Conservation (phyloP, 2,329 filamentous ascomycete genomes). For the Fusarium foetens region DNA sequence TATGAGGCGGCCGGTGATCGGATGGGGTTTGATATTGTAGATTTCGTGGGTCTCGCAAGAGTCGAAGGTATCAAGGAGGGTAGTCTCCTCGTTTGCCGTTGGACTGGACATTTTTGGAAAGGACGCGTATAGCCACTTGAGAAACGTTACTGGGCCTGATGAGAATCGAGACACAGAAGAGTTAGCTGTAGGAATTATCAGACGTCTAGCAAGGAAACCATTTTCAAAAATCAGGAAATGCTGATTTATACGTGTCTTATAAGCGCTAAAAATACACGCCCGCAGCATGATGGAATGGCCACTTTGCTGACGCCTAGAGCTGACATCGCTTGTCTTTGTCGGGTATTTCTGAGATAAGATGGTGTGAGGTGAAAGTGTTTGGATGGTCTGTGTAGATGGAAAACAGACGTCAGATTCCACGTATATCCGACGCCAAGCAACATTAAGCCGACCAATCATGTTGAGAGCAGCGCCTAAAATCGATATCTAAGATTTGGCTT, state of each 20-base stretch:
- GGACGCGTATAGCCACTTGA: no score
- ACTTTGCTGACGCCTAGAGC: neutral
- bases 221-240: neutral
- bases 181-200: no score
- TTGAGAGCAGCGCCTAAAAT: neutral
- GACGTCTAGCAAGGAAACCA: no score
- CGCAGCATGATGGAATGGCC: neutral
- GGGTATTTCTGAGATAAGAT: neutral
- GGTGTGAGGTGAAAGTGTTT: conserved; percentile 8
- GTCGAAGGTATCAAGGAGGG: neutral
- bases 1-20: conserved; percentile 25
- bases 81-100: neutral
- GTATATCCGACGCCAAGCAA: neutral
- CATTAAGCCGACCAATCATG: neutral
- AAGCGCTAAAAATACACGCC: conserved; percentile 6
- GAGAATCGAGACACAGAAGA: no score
- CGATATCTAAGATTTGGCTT: neutral
- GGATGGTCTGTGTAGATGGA: neutral
- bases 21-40: conserved; percentile 27
- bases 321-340: neutral
- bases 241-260: neutral
- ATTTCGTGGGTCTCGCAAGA: conserved; percentile 1
- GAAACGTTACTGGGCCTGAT: fast-evolving
- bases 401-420: neutral
- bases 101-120: neutral